Base-by-base conservation (phyloP, 2,329 filamentous ascomycete species). In the Arthroderma sp. region DNA sequence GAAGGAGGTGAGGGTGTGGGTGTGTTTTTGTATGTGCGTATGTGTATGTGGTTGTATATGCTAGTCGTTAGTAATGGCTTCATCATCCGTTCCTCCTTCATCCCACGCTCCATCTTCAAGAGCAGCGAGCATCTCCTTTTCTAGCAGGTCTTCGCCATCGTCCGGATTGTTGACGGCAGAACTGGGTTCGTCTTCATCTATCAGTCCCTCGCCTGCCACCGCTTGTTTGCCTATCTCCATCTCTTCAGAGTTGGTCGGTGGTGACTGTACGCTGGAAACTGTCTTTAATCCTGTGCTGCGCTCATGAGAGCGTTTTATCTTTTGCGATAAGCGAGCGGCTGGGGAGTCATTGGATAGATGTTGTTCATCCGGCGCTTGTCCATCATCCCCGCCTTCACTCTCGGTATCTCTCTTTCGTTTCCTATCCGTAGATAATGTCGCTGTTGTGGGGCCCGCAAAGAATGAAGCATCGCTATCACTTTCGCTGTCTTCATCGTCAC, bases 51-150 rank as follows among this genome's bases (percentile, higher is more conserved):
- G 15, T 22, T 22, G 15, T 22, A 22, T 22, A 22, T 22, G 28
- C 42, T 42, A 50, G 30, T 42, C 43, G 22, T 47, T 49, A 39
- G 41, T 40, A 30, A 29, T 40, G n/a, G 29, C 29, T 6, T 64
- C 58, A 47, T 63, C 59, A 48, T 66, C 60, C 44, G 52, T 59
- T 43, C 59, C 51, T 22, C 62, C 65, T 40, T 64, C 61, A 3
- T 60, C 60, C 53, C 47, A 60, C 7, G 54, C 58, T 4, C 53
- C 58, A 22, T 63, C 64, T 44, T 78, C 75, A 51, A 80, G 65
- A 51, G 75, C 78, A 1, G 76, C 77, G 54, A 78, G 65, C 57
- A 83, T 68, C 53, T 80, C 78, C 33, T 63, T 60, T 47, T 71
- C 68, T 22, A 71, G 54, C 41, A 66, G 68, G 46, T 70, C 68